Evolutionary conservation across 768 basidiomycete species (phyloP), one percentile per base, ranked within the genome.

Genomic region (Hericium erinaceus): DNA sequence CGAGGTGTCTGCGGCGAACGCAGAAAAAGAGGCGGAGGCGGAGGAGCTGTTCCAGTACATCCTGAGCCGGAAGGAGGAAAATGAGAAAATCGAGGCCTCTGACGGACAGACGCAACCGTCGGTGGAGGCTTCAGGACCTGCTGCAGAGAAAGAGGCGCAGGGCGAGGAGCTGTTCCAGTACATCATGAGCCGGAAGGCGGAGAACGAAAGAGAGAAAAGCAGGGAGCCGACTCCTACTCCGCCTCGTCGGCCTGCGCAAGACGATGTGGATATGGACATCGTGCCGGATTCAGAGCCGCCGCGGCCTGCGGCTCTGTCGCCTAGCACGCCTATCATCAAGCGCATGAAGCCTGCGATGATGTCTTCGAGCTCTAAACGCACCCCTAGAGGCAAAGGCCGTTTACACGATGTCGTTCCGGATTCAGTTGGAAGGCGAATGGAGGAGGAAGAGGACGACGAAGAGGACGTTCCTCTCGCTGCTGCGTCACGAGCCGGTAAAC

Each of bases 211-310:
- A 6, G 33, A 33, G 9, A 2, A 33, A 6, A 33, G 1, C 33
- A 5, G 4, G 33, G 33, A 33, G 33, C 5, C 33, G 7, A 33
- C 33, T 8, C 1, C 33, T 33, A 39, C 49, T 38, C 39, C 37
- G 41, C 15, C 15, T 41, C n/a, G 26, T 10, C 4, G 3, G 24
- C 39, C 38, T 33, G 28, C 49, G 28, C 52, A 33, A n/a, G 40
- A 50, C 3, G 57, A 50, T 10, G 58, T 62, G 26, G 58, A 64
- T 41, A 72, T 77, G 62, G 81, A 81, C 37, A 56, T 84, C 53
- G 73, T 88, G 15, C 83, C 85, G 2, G 86, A 87, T 64, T 87
- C 85, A 2, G 85, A 86, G 60, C 78, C 81, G 50, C 66, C 70
- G 18, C 72, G 72, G 28, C 74, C 70, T 20, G 20, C n/a, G 71